Percentiles rank a stretch among this genome's conserved stretches.
These are phyloP conservation scores for Chloris gayana DNA, from an alignment of 176 grass and related monocot species.

Conservation along the genomic window DNA sequence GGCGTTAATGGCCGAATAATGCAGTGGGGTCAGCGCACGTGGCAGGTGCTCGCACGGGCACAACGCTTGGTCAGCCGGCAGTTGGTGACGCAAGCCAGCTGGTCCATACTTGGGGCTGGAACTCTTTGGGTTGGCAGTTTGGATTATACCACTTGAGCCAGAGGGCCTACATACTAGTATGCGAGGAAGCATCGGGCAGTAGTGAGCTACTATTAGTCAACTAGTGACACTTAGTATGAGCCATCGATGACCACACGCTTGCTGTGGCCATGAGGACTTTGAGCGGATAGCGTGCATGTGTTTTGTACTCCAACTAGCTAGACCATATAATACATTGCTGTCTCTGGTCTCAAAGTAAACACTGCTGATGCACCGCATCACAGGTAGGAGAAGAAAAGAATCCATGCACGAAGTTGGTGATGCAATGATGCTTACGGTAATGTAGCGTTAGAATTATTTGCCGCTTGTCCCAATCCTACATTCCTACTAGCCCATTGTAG, in stretches of 20 bases:
- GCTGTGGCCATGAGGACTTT: neutral
- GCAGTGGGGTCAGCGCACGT: conserved; percentile 2
- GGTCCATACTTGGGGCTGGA: neutral
- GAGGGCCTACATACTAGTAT: too few species aligned
- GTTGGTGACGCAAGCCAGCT: neutral
- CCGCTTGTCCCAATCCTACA: too few species aligned
- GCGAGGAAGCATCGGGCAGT: neutral
- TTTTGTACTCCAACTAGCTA: too few species aligned
- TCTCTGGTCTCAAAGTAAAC: too few species aligned
- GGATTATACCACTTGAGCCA: neutral
- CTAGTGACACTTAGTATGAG: neutral
- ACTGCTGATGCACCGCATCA: too few species aligned
- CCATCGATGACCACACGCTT: neutral
- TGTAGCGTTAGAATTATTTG: too few species aligned
- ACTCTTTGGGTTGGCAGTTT: neutral
- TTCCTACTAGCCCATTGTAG: too few species aligned
- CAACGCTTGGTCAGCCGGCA: neutral
- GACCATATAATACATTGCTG: too few species aligned
- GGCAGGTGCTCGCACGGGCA: neutral
- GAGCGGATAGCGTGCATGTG: neutral
- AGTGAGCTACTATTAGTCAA: neutral
- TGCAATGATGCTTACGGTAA: too few species aligned
- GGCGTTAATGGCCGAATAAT: conserved; percentile 23
- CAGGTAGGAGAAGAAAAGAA: too few species aligned
- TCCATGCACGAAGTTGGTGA: too few species aligned